Conservation (phyloP, 352 stramenopile genomes). For the Phytophthora niederhauseri region DNA sequence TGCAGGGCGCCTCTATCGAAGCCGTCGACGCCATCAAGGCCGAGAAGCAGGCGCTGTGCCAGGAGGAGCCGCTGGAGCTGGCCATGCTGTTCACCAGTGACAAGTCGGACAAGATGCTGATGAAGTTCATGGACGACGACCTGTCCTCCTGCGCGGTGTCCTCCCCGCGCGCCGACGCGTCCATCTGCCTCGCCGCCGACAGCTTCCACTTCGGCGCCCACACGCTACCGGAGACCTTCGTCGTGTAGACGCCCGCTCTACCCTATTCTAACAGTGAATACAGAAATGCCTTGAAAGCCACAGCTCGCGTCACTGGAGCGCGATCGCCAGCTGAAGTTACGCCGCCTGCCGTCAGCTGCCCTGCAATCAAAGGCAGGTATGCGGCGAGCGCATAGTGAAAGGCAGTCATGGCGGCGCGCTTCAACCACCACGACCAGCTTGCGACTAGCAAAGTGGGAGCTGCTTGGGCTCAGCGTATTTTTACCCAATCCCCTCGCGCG, state of each 20-base stretch:
- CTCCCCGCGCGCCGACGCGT: conserved; percentile 15
- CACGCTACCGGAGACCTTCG: conserved; percentile 35
- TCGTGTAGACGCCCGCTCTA: conserved; percentile 20
- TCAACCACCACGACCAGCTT: conserved; percentile 34
- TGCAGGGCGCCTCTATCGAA: conserved; percentile 27
- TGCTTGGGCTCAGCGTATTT: background rate
- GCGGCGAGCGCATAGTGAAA: conserved; percentile 12
- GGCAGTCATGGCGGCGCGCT: conserved; percentile 5
- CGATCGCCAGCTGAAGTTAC: conserved; percentile 2
- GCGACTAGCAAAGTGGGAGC: conserved; percentile 27
- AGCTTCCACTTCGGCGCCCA: conserved; percentile 25
- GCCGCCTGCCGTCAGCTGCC: background rate
- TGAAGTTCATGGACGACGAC: conserved; percentile 39
- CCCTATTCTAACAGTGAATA: background rate
- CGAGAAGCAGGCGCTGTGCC: conserved; percentile 11
- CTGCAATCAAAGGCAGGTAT: conserved; percentile 4
- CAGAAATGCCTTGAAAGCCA: background rate
- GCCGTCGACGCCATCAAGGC: conserved; percentile 17
- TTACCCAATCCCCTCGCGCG: conserved; percentile 6
- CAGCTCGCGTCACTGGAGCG: conserved; percentile 9
- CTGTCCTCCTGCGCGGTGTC: conserved; percentile 16
- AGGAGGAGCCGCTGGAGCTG: conserved; percentile 30
- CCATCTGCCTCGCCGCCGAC: conserved; percentile 21
- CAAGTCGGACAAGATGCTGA: conserved; percentile 33
- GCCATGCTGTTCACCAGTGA: conserved; percentile 23